phyloP scores from a whole-genome alignment of 2,329 filamentous ascomycete species.

The Calonectria montana region DNA sequence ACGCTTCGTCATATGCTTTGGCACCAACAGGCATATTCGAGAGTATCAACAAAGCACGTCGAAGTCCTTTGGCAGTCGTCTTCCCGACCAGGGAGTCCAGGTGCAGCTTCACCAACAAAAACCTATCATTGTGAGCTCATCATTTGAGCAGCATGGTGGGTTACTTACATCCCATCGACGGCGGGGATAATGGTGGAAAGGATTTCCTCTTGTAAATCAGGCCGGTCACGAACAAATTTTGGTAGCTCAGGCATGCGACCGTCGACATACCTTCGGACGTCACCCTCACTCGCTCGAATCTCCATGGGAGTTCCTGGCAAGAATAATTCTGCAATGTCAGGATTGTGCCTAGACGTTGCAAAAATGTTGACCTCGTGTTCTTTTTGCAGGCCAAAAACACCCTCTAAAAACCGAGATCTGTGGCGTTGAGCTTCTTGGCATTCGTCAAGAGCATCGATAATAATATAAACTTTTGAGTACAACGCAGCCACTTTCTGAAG shows the following conservation, averaged over 20 bases:
- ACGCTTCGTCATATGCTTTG: slow-evolving; percentile 51
- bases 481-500: neutral
- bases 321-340: neutral
- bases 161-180: slow-evolving; percentile 22
- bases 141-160: too few species aligned
- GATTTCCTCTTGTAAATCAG: slow-evolving; percentile 21
- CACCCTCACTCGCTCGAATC: slow-evolving; percentile 9
- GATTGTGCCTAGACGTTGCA: slow-evolving; percentile 6
- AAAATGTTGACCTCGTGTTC: neutral
- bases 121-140: slow-evolving; percentile 13
- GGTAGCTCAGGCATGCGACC: slow-evolving; percentile 1
- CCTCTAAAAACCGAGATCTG: neutral
- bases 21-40: slow-evolving; percentile 42
- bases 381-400: neutral
- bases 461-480: neutral
- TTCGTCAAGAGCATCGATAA: slow-evolving; percentile 2
- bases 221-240: neutral
- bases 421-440: neutral
- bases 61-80: slow-evolving; percentile 46
- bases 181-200: neutral
- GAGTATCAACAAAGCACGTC: slow-evolving; percentile 39
- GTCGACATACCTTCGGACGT: slow-evolving; percentile 15
- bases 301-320: neutral
- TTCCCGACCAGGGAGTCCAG: slow-evolving; percentile 32
- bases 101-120: slow-evolving; percentile 33